Percentiles rank a stretch among this genome's conserved stretches.
Conservation (phyloP, 768 basidiomycete species). For the Psilocybe sp. region DNA sequence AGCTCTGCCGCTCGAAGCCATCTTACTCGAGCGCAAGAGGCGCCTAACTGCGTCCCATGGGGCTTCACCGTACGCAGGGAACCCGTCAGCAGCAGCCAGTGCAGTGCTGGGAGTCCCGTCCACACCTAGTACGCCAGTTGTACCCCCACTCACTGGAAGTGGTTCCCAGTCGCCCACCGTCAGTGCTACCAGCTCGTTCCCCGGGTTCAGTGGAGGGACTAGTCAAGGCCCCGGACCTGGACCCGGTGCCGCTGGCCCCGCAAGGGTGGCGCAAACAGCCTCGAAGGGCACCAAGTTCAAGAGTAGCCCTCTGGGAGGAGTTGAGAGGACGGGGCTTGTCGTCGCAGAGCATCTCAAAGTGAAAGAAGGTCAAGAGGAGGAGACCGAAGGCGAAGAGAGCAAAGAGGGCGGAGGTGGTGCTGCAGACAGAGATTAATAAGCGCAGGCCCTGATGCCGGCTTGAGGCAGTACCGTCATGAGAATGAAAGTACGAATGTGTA, state of each 20-base stretch:
- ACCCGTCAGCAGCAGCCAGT: no score
- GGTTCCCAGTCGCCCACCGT: background rate
- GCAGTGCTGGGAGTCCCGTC: no score
- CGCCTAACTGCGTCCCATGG: no score
- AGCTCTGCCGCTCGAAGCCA: no score
- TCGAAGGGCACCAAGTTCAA: slow-evolving; percentile 64
- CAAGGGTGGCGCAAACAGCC: slow-evolving; percentile 44
- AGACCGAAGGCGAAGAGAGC: slow-evolving; percentile 4
- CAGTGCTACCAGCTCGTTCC: background rate
- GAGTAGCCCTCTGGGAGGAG: slow-evolving; percentile 61
- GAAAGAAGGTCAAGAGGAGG: slow-evolving; percentile 17
- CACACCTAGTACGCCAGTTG: no score
- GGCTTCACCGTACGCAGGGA: no score
- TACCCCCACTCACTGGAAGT: background rate
- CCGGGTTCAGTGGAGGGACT: slow-evolving; percentile 42
- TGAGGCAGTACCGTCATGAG: no score
- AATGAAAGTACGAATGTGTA: no score
- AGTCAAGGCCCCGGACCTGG: slow-evolving; percentile 42
- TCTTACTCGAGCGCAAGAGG: no score
- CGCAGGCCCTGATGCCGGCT: no score
- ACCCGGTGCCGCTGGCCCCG: slow-evolving; percentile 65
- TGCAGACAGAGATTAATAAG: no score
- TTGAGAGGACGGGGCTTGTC: slow-evolving; percentile 39
- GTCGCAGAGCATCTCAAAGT: slow-evolving; percentile 48
- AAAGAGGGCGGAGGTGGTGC: slow-evolving; percentile 13